Conservation (phyloP, 169 alveolate genomes). For the Eimeria acervulina region DNA sequence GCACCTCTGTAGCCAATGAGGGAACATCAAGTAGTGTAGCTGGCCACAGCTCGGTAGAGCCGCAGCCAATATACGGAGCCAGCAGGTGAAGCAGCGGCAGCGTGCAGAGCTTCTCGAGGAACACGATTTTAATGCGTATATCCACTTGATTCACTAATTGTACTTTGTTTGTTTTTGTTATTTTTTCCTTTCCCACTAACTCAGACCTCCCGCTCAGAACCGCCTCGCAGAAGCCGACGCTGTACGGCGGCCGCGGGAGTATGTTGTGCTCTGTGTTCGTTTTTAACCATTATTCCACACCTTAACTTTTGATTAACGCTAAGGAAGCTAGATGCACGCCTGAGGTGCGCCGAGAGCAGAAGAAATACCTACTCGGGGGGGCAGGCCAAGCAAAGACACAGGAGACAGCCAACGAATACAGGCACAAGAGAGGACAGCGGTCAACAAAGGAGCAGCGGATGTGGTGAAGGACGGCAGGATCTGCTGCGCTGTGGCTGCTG, state of each 20-base stretch:
- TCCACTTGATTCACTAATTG: no score
- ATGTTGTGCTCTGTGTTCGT: background rate
- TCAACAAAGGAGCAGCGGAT: background rate
- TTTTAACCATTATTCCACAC: background rate
- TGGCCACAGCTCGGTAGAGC: no score
- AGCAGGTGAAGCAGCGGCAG: conserved; percentile 43
- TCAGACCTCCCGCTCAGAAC: background rate
- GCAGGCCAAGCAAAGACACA: background rate
- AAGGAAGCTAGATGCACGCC: no score
- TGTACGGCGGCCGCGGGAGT: background rate
- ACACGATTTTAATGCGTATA: no score
- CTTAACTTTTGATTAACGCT: no score
- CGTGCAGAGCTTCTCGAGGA: background rate
- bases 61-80: background rate
- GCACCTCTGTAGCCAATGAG: no score
- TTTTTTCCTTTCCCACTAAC: background rate
- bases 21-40: no score
- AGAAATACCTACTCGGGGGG: background rate
- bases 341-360: background rate
- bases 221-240: background rate
- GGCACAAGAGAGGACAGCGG: background rate
- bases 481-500: conserved; percentile 7
- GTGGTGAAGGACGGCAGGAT: background rate
- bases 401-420: background rate
- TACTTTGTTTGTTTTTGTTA: background rate